Evolutionary conservation across 441 rosid genomes (phyloP).

Genomic region (Omphalea diandra): DNA sequence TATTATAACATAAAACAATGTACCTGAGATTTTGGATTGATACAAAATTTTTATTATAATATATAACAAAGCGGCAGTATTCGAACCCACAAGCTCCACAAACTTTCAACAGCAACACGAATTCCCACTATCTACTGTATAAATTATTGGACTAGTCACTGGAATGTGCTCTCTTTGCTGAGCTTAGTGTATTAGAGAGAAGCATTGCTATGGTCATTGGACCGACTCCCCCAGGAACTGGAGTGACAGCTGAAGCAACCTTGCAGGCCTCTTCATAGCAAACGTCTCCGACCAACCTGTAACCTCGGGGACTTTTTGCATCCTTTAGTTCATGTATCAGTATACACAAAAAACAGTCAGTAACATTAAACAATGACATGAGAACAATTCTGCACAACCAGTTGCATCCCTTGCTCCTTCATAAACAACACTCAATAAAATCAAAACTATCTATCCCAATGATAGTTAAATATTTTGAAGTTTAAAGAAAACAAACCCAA

Average conservation of each 20-base stretch:
- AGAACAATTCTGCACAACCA: constrained; percentile 1
- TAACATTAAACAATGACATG: neutral
- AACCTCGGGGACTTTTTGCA: constrained; percentile 54
- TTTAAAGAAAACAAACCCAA: neutral
- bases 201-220: constrained; percentile 97
- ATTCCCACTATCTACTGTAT: neutral
- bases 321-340: constrained; percentile 43
- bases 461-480: neutral
- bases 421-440: neutral
- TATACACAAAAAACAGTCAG: constrained; percentile 8
- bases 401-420: neutral
- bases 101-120: neutral
- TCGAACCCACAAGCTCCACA: neutral
- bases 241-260: constrained; percentile 78
- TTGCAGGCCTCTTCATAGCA: constrained; percentile 75
- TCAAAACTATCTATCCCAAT: neutral
- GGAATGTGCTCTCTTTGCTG: constrained; percentile 59
- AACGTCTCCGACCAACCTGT: constrained; percentile 74
- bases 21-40: neutral
- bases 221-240: constrained; percentile 94
- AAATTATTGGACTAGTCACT: constrained; percentile 28
- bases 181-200: constrained; percentile 63
- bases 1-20: no score
- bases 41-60: neutral
- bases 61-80: neutral